A percentile compares a stretch with the other conserved stretches of the same genome.
These are phyloP conservation scores for Vigna trinervia DNA, from an alignment of 306 rosid genomes.

Conservation along the genomic window DNA sequence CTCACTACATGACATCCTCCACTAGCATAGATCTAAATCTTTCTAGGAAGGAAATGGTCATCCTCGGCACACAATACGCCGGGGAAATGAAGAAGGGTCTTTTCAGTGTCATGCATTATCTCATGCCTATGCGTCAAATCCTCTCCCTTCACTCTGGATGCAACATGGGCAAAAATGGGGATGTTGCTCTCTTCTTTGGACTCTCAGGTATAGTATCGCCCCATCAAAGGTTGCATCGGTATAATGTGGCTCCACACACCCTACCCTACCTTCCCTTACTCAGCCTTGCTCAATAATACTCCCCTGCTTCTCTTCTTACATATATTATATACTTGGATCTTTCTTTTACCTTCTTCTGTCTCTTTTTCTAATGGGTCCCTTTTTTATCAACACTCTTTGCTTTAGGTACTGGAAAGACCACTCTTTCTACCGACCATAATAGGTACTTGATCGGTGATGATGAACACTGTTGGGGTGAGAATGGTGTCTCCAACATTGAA, in stretches of 20 bases:
- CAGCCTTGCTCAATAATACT: slow-evolving; percentile 26
- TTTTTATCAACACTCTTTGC: neutral
- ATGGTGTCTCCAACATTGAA: slow-evolving; percentile 88
- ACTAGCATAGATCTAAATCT: slow-evolving; percentile 91
- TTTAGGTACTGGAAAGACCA: slow-evolving; percentile 87
- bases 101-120: slow-evolving; percentile 90
- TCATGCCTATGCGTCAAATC: slow-evolving; percentile 85
- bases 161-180: slow-evolving; percentile 83
- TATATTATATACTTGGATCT: neutral
- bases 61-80: slow-evolving; percentile 95
- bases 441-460: slow-evolving; percentile 86
- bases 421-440: slow-evolving; percentile 83
- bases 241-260: neutral
- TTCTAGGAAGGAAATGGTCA: slow-evolving; percentile 91
- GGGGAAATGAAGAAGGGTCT: slow-evolving; percentile 99
- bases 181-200: slow-evolving; percentile 97
- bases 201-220: slow-evolving; percentile 76
- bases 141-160: slow-evolving; percentile 94
- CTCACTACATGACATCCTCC: slow-evolving; percentile 96
- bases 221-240: slow-evolving; percentile 15
- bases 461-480: slow-evolving; percentile 87
- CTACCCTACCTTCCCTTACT: slow-evolving; percentile 38
- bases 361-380: slow-evolving; percentile 8
- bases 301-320: neutral
- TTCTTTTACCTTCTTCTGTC: slow-evolving; percentile 9